A percentile compares a stretch with the other conserved stretches of the same genome.
Evolutionary conservation across 2,329 filamentous ascomycete genomes (phyloP).

Genomic region (Exutisphaerella laricina): DNA sequence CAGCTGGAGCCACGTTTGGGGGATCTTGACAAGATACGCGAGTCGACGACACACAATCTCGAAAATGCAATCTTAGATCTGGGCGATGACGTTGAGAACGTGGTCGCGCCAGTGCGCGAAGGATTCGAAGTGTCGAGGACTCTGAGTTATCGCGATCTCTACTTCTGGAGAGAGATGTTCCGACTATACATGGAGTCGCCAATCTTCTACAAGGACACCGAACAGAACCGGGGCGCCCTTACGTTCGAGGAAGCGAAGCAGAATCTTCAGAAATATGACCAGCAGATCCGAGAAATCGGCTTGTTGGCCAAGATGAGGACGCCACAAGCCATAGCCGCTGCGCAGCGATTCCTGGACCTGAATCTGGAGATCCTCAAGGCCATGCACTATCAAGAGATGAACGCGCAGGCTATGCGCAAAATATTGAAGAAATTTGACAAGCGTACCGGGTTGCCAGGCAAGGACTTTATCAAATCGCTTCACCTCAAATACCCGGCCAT

Average conservation of each 20-base stretch:
- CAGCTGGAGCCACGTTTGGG: constrained; percentile 67
- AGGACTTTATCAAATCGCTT: constrained; percentile 25
- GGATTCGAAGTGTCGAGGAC: constrained; percentile 31
- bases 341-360: constrained; percentile 63
- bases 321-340: constrained; percentile 57
- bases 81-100: constrained; percentile 57
- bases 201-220: constrained; percentile 75
- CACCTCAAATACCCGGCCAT: constrained; percentile 27
- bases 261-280: constrained; percentile 66
- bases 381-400: constrained; percentile 79
- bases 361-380: constrained; percentile 73
- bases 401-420: constrained; percentile 69
- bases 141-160: constrained; percentile 51
- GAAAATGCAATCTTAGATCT: constrained; percentile 58
- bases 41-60: constrained; percentile 59
- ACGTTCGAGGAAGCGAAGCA: constrained; percentile 60
- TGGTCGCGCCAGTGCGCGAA: constrained; percentile 60
- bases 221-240: constrained; percentile 63
- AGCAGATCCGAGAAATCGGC: constrained; percentile 56
- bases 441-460: constrained; percentile 63
- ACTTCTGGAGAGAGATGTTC: constrained; percentile 74
- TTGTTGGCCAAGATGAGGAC: constrained; percentile 60
- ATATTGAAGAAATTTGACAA: constrained; percentile 95
- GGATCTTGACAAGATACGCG: constrained; percentile 62
- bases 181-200: constrained; percentile 73